Conservation (phyloP, 2,329 filamentous ascomycete species). For the Pseudogymnoascus destructans region DNA sequence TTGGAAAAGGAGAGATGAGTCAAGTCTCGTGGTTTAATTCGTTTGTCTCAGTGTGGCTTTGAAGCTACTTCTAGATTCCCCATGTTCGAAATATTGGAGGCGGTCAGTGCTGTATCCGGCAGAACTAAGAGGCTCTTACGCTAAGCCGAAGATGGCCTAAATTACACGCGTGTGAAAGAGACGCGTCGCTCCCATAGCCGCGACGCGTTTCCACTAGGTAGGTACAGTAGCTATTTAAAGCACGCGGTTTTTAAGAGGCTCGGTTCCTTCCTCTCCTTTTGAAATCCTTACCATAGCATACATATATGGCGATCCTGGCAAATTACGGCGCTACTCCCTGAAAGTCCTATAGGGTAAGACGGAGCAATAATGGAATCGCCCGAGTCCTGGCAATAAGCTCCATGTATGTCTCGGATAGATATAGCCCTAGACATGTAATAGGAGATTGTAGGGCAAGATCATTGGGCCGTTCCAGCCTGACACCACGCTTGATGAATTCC, state of each 20-base stretch:
- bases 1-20: conserved; percentile 6
- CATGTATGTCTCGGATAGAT: conserved; percentile 4
- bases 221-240: conserved; percentile 5
- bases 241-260: conserved; percentile 4
- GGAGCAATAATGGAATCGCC: neutral
- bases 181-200: neutral
- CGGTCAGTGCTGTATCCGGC: conserved; percentile 8
- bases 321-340: neutral
- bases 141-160: neutral
- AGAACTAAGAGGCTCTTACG: conserved; percentile 8
- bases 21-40: conserved; percentile 2
- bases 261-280: neutral
- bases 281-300: neutral
- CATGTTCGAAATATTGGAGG: conserved; percentile 9
- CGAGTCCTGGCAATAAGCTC: conserved; percentile 3
- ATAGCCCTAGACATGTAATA: conserved; percentile 5
- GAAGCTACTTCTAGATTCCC: conserved; percentile 8
- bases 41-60: neutral
- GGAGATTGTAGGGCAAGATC: conserved; percentile 1
- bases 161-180: neutral
- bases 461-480: conserved; percentile 6
- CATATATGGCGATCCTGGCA: neutral
- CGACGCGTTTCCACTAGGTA: conserved; percentile 1
- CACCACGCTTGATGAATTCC: neutral
- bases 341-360: neutral